A percentile compares a stretch with the other conserved stretches of the same genome.
Conservation (phyloP, 2,329 filamentous ascomycete species). For the Uncinocarpus reesii region DNA sequence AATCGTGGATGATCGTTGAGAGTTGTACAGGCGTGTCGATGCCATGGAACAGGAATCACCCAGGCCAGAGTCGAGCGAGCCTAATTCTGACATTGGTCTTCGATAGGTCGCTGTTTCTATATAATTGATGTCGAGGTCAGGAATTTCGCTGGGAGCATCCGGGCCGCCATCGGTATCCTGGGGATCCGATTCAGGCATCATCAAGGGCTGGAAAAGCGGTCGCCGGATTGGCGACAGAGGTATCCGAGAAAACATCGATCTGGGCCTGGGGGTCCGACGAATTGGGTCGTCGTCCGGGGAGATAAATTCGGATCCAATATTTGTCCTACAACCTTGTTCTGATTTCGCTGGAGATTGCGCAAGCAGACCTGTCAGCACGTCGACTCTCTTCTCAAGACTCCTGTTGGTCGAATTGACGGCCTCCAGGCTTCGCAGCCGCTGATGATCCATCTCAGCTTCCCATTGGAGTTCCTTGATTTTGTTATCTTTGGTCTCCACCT, state of each 20-base stretch:
- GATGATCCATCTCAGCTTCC: slow-evolving; percentile 26
- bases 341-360: slow-evolving; percentile 26
- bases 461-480: slow-evolving; percentile 27
- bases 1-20: slow-evolving; percentile 22
- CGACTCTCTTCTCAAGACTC: slow-evolving; percentile 27
- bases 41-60: slow-evolving; percentile 19
- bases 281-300: slow-evolving; percentile 16
- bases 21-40: slow-evolving; percentile 15
- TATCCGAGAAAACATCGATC: slow-evolving; percentile 24
- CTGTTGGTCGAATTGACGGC: slow-evolving; percentile 26
- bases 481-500: slow-evolving; percentile 24
- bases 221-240: slow-evolving; percentile 21
- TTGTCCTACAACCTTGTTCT: slow-evolving; percentile 5
- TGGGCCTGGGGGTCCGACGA: slow-evolving; percentile 21
- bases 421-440: slow-evolving; percentile 26
- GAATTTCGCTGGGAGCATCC: slow-evolving; percentile 9
- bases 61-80: slow-evolving; percentile 19
- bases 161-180: background rate
- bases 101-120: slow-evolving; percentile 1
- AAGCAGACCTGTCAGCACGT: slow-evolving; percentile 30
- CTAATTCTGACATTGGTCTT: slow-evolving; percentile 15
- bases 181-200: slow-evolving; percentile 7
- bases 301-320: background rate
- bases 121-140: slow-evolving; percentile 5
- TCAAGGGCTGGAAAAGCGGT: slow-evolving; percentile 17